phyloP scores from a whole-genome alignment of 2,329 filamentous ascomycete genomes.

The Daldinia sp. region DNA sequence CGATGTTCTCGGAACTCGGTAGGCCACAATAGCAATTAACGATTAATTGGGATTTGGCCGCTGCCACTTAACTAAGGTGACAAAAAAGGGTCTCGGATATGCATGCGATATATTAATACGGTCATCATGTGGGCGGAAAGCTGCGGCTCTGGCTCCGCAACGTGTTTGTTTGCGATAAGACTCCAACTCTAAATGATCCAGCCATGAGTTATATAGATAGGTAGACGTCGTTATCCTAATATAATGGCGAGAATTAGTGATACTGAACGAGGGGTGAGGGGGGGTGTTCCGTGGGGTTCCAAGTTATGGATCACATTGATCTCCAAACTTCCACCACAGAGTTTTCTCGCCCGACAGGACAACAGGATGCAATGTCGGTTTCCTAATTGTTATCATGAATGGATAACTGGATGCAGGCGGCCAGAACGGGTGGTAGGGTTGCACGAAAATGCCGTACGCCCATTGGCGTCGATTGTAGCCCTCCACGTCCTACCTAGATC shows the following conservation, averaged over 20 bases:
- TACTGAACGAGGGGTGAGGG: not conserved
- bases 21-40: slow-evolving; percentile 23
- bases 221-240: slow-evolving; percentile 27
- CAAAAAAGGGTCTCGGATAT: slow-evolving; percentile 29
- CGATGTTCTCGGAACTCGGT: slow-evolving; percentile 34
- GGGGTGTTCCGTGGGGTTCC: not conserved
- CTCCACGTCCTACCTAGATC: slow-evolving; percentile 31
- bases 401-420: slow-evolving; percentile 20
- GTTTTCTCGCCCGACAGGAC: slow-evolving; percentile 11
- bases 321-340: slow-evolving; percentile 21
- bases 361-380: slow-evolving; percentile 18
- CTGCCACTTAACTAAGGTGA: slow-evolving; percentile 16
- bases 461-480: slow-evolving; percentile 6
- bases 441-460: slow-evolving; percentile 20
- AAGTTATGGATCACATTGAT: slow-evolving; percentile 4
- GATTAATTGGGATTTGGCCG: slow-evolving; percentile 28
- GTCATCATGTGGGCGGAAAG: slow-evolving; percentile 21
- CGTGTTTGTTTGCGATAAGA: slow-evolving; percentile 22
- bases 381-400: slow-evolving; percentile 28
- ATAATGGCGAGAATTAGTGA: slow-evolving; percentile 18
- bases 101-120: slow-evolving; percentile 26
- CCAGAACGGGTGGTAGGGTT: slow-evolving; percentile 20
- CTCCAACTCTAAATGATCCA: slow-evolving; percentile 17
- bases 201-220: slow-evolving; percentile 14
- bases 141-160: slow-evolving; percentile 22